Evolutionary conservation across 768 basidiomycete species (phyloP).

Genomic region (Favolaschia claudopus): DNA sequence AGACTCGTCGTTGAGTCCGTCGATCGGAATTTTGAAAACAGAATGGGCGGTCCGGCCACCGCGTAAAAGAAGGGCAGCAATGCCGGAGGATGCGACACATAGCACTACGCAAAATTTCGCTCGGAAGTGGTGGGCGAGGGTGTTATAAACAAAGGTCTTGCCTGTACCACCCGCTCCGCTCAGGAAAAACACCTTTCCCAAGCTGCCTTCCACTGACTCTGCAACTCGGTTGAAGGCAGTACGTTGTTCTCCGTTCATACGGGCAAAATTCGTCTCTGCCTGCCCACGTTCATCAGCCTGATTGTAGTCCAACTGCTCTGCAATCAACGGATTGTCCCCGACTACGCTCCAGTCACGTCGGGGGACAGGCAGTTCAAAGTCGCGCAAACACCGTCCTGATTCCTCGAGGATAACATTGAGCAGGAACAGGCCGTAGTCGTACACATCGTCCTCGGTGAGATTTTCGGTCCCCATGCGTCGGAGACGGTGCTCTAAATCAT

Average conservation of each 20-base stretch:
- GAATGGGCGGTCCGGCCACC: background rate
- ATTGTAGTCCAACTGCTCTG: conserved; percentile 1
- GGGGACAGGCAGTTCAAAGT: background rate
- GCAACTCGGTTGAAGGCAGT: background rate
- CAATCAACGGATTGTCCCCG: background rate
- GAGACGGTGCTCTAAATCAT: too few relatives aligned
- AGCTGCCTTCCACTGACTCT: background rate
- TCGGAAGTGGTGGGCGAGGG: background rate
- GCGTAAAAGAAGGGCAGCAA: background rate
- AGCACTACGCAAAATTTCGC: background rate
- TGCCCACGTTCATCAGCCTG: too few relatives aligned
- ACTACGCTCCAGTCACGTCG: background rate
- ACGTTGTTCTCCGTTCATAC: background rate
- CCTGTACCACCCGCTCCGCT: background rate
- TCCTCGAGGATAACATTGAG: background rate
- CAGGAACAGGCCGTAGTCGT: too few relatives aligned
- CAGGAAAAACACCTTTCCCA: background rate
- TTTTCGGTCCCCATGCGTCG: background rate
- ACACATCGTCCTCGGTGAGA: background rate
- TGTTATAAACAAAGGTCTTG: conserved; percentile 3
- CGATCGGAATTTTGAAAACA: conserved; percentile 6
- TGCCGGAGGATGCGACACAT: conserved; percentile 1
- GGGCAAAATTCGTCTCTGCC: background rate
- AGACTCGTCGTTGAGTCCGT: background rate
- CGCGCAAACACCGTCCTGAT: background rate